Base-by-base conservation (phyloP, 108 stramenopile species). In the Aurantiochytrium sp. region DNA sequence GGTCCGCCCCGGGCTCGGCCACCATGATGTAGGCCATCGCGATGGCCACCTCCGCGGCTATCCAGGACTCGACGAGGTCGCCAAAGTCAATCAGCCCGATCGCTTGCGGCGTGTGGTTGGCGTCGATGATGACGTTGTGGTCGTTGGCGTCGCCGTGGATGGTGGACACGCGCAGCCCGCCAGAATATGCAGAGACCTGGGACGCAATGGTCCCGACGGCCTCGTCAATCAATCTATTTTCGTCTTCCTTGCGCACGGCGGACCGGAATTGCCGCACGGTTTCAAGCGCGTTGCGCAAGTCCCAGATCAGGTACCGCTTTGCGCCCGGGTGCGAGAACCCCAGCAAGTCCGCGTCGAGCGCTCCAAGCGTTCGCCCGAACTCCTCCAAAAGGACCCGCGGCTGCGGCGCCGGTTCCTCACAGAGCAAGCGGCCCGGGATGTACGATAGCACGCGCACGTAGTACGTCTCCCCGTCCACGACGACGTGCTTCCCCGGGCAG, bases 71-170 rank as follows among this genome's bases (percentile, higher is more conserved):
- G 27, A 81, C 73, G 2, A 41, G 39, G 45, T 81, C 73, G 6
- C 73, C 73, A 81, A 81, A 81, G 73, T 81, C 73, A 81, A 81
- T 81, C n/a, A 81, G 30, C 17, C 42, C 73, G 8, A 81, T 24
- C 30, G 39, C 42, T 17, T 81, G 39, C 42, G 39, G 12, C 17
- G 6, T 48, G 73, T 24, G 10, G 3, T 81, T 37, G 39, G 45
- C 73, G 3, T 81, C 42, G 1, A 81, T 0, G 24, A 81, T 41
- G n/a, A 81, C 73, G 45, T 81, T 81, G 24, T 81, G 45, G 30
- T 81, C 73, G 32, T 81, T 81, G 6, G 73, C 42, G 24, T 81
- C 73, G 15, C 73, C 73, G 32, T 81, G 73, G 2, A 81, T 48
- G 12, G 30, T 30, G 1, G 42, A 48, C 8, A 41, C 27, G 45